phyloP scores from a whole-genome alignment of 2,329 filamentous ascomycete genomes.

The Diplodia scrobiculata region DNA sequence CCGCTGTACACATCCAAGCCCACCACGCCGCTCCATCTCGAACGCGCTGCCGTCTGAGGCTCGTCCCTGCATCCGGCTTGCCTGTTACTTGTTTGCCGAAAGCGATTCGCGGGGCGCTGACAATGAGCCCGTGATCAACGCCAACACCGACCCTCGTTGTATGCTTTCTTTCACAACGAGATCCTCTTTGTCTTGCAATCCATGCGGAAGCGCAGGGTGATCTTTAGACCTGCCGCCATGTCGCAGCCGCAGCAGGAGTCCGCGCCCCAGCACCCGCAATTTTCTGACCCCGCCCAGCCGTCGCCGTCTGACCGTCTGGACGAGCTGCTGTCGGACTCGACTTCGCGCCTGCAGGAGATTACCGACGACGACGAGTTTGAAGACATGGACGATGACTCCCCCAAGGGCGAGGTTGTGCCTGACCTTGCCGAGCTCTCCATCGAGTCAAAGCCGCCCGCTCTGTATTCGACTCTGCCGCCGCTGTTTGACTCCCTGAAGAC shows the following conservation, averaged over 20 bases:
- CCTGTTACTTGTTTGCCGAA: slow-evolving; percentile 16
- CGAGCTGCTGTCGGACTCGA: slow-evolving; percentile 10
- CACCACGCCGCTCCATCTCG: background rate
- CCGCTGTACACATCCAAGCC: background rate
- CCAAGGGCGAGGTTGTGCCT: slow-evolving; percentile 19
- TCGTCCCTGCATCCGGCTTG: background rate
- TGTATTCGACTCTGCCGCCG: slow-evolving; percentile 48
- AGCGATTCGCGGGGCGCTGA: slow-evolving; percentile 14
- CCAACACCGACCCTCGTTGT: slow-evolving; percentile 11
- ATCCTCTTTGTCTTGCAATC: slow-evolving; percentile 25
- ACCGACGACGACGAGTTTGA: slow-evolving; percentile 44
- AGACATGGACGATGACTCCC: slow-evolving; percentile 38
- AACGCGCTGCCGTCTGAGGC: background rate
- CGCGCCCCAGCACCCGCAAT: slow-evolving; percentile 14
- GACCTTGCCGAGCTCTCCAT: slow-evolving; percentile 28
- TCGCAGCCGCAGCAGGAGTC: background rate
- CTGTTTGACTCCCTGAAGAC: slow-evolving; percentile 69
- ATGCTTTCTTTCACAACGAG: slow-evolving; percentile 25
- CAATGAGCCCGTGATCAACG: slow-evolving; percentile 27
- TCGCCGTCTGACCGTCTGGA: slow-evolving; percentile 28
- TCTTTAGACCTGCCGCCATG: slow-evolving; percentile 24
- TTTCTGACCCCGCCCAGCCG: slow-evolving; percentile 33
- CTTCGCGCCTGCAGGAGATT: slow-evolving; percentile 42
- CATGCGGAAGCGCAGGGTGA: slow-evolving; percentile 24
- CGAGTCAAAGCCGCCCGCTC: slow-evolving; percentile 36